Evolutionary conservation across 2,329 filamentous ascomycete genomes (phyloP).

Genomic region (Diaporthe sp.): DNA sequence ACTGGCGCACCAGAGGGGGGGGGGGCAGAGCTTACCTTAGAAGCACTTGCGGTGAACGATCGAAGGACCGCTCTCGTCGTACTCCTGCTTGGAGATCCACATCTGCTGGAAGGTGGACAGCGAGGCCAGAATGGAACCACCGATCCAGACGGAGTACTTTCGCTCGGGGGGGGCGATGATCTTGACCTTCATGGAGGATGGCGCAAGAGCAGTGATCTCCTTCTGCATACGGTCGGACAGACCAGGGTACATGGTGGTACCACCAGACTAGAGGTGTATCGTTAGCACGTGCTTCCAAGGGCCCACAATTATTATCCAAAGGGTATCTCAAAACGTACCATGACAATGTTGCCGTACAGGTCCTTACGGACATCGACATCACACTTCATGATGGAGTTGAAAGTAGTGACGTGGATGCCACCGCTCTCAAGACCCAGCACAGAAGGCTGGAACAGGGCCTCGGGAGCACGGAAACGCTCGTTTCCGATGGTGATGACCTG

Average conservation of each 20-base stretch:
- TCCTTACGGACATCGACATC: slow-evolving; percentile 99
- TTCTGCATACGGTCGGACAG: slow-evolving; percentile 99
- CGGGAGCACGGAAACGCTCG: slow-evolving; percentile 99
- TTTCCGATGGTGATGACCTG: slow-evolving; percentile 99
- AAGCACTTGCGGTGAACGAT: slow-evolving; percentile 99
- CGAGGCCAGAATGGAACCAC: slow-evolving; percentile 99
- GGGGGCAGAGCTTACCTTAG: slow-evolving; percentile 73
- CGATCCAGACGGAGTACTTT: slow-evolving; percentile 99
- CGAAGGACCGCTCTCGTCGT: slow-evolving; percentile 99
- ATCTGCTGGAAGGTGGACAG: slow-evolving; percentile 99
- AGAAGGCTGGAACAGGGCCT: slow-evolving; percentile 99
- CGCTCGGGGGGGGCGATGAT: slow-evolving; percentile 99
- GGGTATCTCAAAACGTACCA: slow-evolving; percentile 75
- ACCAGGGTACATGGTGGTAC: slow-evolving; percentile 99
- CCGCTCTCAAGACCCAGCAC: slow-evolving; percentile 98
- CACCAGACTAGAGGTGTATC: slow-evolving; percentile 81
- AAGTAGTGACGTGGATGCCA: slow-evolving; percentile 99
- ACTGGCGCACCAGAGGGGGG: too few relatives aligned
- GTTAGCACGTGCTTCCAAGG: slow-evolving; percentile 44
- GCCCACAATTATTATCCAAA: not conserved
- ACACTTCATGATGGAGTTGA: slow-evolving; percentile 99
- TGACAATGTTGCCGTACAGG: slow-evolving; percentile 99
- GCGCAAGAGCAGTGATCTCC: slow-evolving; percentile 99
- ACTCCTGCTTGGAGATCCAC: slow-evolving; percentile 99
- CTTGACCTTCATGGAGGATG: slow-evolving; percentile 99